These are phyloP conservation scores for Yamadazyma spencermartinsiae DNA, from an alignment of 1,139 yeast species.

Conservation along the genomic window DNA sequence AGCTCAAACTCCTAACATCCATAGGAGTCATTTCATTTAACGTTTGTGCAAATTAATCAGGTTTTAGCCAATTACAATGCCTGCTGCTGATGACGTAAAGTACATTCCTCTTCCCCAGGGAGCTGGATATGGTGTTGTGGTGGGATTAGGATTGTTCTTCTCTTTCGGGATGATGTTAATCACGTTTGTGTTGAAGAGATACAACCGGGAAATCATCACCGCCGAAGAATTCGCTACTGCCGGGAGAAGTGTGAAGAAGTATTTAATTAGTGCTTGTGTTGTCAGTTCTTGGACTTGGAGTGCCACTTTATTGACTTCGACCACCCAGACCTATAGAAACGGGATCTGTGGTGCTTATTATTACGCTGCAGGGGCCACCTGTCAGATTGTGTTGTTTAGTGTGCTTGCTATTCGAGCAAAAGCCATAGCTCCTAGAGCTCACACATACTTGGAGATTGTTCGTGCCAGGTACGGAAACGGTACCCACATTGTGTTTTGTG, in stretches of 20 bases:
- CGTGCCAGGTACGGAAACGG: conserved; percentile 51
- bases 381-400: conserved; percentile 53
- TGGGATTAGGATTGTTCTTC: conserved; percentile 83
- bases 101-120: conserved; percentile 51
- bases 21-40: too few species aligned
- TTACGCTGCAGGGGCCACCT: conserved; percentile 54
- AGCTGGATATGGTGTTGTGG: conserved; percentile 91
- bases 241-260: conserved; percentile 79
- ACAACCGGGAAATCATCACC: conserved; percentile 77
- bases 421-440: conserved; percentile 58
- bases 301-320: conserved; percentile 74
- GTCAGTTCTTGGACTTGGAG: conserved; percentile 97
- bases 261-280: conserved; percentile 81
- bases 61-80: too few species aligned
- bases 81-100: conserved; percentile 1
- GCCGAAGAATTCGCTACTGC: conserved; percentile 92
- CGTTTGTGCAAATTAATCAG: too few species aligned
- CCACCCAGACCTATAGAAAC: conserved; percentile 73
- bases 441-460: conserved; percentile 56
- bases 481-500: conserved; percentile 68
- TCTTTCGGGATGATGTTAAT: conserved; percentile 77
- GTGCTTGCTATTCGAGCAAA: conserved; percentile 57
- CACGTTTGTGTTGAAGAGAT: conserved; percentile 68
- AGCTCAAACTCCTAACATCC: too few species aligned
- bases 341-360: conserved; percentile 65